Evolutionary conservation across 495 filamentous ascomycete species (phyloP), one percentile per base, ranked within the genome.

Genomic region (Acidiella bohemica): DNA sequence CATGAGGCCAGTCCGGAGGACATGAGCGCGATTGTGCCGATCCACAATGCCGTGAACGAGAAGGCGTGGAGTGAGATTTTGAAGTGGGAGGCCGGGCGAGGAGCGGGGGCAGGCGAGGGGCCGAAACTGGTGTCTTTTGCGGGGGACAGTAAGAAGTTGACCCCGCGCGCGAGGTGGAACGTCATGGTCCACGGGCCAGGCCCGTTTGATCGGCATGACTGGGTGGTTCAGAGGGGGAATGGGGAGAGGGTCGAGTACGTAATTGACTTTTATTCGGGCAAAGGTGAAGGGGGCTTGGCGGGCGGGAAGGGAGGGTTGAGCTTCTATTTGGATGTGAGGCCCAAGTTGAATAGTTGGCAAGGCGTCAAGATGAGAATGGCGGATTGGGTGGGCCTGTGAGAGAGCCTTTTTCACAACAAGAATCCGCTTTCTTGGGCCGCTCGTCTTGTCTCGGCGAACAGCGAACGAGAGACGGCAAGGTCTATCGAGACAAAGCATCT

Each of bases 181-280:
- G 80, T 74, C 6, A 61, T 82, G 37, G 60, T 94, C 44, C 6
- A 10, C 21, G 90, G 90, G 16, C 75, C 83, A 55, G 65, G 65
- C 25, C 90, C 90, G 29, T 97, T 97, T 58, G 90, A 97, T 63
- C 70, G 90, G 35, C 90, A 97, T 55, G 90, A 97, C 61, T 96
- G 90, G 90, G 80, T 93, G 12, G 78, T 97, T 8, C 87, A 96
- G 59, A 67, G 90, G 42, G n/a, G n/a, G n/a, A 95, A 90, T 49
- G 88, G 86, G n/a, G 79, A 74, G 49, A 69, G 68, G 50, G 62
- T 97, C 28, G 90, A 95, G 55, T 97, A 97, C 57, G 76, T 97
- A 19, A 97, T 97, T 60, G 90, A 97, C 62, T 97, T 96, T 57
- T 97, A 97, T 58, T 73, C 80, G 22, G 90, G 90, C 0, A 82